Conservation (phyloP, 805 yeast species). For the Wickerhamomyces subpelliculosus region DNA sequence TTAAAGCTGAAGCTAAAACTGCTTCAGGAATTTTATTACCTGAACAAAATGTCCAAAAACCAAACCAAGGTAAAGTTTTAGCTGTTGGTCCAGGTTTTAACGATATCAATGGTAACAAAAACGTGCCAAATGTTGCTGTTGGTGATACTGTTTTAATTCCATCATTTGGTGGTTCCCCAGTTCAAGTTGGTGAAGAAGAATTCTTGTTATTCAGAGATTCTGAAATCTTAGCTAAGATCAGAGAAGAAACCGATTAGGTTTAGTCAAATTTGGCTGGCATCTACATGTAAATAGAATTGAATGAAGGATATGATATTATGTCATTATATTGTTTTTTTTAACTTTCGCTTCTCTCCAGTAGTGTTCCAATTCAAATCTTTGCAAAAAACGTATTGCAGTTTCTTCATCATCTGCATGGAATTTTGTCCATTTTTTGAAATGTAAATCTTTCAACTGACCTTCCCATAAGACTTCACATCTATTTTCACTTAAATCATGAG, state of each 20-base stretch:
- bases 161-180: constrained; percentile 84
- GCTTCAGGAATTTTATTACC: constrained; percentile 92
- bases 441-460: constrained; percentile 49
- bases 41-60: constrained; percentile 91
- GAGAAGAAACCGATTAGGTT: constrained; percentile 34
- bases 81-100: constrained; percentile 94
- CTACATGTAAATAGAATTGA: constrained; percentile 1
- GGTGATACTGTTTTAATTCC: constrained; percentile 97
- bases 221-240: constrained; percentile 91
- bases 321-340: neutral
- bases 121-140: constrained; percentile 68
- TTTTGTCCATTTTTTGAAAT: constrained; percentile 66
- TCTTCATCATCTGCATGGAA: constrained; percentile 48
- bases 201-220: constrained; percentile 83
- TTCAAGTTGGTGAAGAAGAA: constrained; percentile 81
- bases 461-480: constrained; percentile 57
- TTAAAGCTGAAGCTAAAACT: constrained; percentile 86
- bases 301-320: no score
- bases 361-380: constrained; percentile 46
- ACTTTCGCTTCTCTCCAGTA: constrained; percentile 44
- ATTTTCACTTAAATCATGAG: constrained; percentile 36
- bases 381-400: constrained; percentile 37
- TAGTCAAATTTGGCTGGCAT: neutral
- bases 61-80: constrained; percentile 85
- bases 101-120: constrained; percentile 65